A percentile compares a stretch with the other conserved stretches of the same genome.
Evolutionary conservation across 129 eudicot species (phyloP).

Genomic region (Helianthus tuberosus): DNA sequence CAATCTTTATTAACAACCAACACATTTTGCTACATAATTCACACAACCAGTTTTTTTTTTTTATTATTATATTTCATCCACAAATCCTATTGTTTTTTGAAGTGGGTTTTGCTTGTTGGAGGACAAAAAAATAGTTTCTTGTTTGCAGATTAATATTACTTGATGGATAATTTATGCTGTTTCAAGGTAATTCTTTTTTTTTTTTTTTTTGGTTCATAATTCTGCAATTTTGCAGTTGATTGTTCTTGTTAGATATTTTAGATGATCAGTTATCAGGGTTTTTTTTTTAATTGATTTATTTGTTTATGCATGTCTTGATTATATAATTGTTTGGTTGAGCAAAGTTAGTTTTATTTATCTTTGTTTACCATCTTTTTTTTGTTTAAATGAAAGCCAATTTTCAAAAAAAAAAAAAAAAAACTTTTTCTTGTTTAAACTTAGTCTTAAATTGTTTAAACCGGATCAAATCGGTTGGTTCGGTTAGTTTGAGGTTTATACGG

Average conservation of each 20-base stretch:
- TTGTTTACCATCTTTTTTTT: neutral
- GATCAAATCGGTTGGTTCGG: neutral
- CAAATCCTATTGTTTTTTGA: conserved; percentile 19
- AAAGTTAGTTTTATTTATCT: neutral
- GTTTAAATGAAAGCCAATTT: no score
- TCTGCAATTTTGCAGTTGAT: neutral
- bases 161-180: conserved; percentile 56
- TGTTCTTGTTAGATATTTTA: conserved; percentile 17
- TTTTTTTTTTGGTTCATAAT: neutral
- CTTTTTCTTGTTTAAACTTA: no score
- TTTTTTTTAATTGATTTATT: neutral
- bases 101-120: conserved; percentile 42
- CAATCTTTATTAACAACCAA: conserved; percentile 10
- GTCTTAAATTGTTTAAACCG: neutral
- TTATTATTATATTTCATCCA: conserved; percentile 6
- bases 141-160: conserved; percentile 18
- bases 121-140: conserved; percentile 28
- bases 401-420: no score
- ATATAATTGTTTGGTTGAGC: neutral
- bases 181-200: conserved; percentile 38
- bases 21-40: conserved; percentile 16
- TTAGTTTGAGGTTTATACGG: neutral
- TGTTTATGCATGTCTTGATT: conserved; percentile 12
- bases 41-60: conserved; percentile 2
- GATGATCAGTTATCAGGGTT: conserved; percentile 8